Conservation (phyloP, 306 rosid species). For the Parietaria judaica region DNA sequence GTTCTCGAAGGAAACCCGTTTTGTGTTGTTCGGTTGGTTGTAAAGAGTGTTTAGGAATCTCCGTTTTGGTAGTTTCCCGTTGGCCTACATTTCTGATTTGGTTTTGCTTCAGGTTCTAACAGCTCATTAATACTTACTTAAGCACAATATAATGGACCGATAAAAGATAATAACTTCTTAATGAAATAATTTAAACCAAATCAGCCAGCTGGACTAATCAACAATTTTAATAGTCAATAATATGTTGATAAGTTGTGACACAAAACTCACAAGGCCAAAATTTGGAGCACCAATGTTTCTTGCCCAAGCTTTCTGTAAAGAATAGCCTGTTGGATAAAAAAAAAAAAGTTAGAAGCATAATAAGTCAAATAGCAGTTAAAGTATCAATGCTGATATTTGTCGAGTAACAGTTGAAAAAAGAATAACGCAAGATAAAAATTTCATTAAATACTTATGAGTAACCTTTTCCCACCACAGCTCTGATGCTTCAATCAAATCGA, state of each 20-base stretch:
- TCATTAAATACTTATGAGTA: constrained; percentile 8
- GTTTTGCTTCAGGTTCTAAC: too few species aligned
- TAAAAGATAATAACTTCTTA: too few species aligned
- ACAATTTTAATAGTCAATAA: background rate
- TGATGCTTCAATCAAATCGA: constrained; percentile 85
- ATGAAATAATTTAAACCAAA: background rate
- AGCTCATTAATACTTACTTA: too few species aligned
- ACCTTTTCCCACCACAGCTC: constrained; percentile 97
- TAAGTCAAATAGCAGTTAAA: background rate
- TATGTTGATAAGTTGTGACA: background rate
- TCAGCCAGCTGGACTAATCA: background rate
- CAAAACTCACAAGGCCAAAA: constrained; percentile 81
- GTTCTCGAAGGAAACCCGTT: too few species aligned
- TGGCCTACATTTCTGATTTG: too few species aligned
- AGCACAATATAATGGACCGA: too few species aligned
- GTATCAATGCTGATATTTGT: background rate
- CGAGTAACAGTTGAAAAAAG: background rate
- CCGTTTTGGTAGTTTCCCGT: too few species aligned
- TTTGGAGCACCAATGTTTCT: constrained; percentile 88
- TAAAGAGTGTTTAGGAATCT: too few species aligned
- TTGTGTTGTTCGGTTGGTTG: too few species aligned
- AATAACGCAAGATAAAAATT: constrained; percentile 11
- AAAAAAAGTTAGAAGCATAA: constrained; percentile 11
- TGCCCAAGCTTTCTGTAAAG: constrained; percentile 93
- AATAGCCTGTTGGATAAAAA: constrained; percentile 60